Base-by-base conservation (phyloP, 495 filamentous ascomycete species). In the Neurospora sp. region DNA sequence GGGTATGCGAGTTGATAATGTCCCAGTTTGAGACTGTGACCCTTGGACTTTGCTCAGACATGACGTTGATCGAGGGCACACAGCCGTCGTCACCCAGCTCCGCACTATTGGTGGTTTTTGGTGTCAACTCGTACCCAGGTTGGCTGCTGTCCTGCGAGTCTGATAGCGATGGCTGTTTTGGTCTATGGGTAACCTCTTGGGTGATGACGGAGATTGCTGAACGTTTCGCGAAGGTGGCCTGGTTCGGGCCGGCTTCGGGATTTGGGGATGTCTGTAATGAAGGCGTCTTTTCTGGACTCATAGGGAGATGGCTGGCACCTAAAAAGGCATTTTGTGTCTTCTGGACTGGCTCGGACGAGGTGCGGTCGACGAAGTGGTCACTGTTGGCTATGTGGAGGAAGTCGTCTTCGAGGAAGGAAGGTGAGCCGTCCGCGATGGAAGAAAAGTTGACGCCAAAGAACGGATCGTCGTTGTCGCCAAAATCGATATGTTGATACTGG, bases 1-100 rank as follows among this genome's bases (percentile, higher is more conserved):
- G 38, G 3, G 78, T 74, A 41, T 79, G 77, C 2, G 79, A 73
- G 4, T 77, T 77, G 3, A 69, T 71, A 12, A 75, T 78, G 27
- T 81, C 74, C 84, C 85, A 88, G 69, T 84, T 77, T 14, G 85
- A 86, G 48, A 87, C 82, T 3, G 82, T 85, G 10, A 87, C 81
- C 16, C 81, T 82, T 3, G 85, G 85, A 72, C 85, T 87, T 40
- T 82, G 82, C 17, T 78, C 75, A 14, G 80, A 77, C 79, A 83
- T 83, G 31, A 77, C 70, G 73, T 81, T 72, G 9, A 77, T 74
- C 68, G 77, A 76, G 6, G 81, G 82, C 6, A 77, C 81, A 40
- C 82, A 72, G 37, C 80, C 83, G 74, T 85, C 83, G 71, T 85
- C 85, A 74, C 84, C 86, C 16, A 85, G 84, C 39, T 81, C 80